A percentile compares a stretch with the other conserved stretches of the same genome.
phyloP scores from a whole-genome alignment of 2,329 filamentous ascomycete genomes.

The Calonectria pseudoturangicola region DNA sequence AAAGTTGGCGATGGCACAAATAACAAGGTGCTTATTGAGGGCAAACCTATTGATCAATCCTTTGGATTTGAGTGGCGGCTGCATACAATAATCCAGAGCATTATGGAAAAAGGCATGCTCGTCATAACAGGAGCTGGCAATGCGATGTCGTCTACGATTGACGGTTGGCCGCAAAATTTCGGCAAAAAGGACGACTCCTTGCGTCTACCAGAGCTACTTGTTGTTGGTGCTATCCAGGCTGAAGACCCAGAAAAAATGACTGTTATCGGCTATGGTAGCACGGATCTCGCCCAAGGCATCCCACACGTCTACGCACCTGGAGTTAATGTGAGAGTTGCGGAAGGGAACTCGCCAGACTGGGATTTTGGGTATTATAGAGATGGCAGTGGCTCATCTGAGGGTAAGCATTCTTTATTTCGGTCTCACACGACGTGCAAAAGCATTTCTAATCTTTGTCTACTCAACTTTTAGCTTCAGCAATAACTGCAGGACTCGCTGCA shows the following conservation, averaged over 20 bases:
- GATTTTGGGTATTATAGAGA: background rate
- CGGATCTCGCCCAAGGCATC: background rate
- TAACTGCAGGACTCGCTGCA: constrained; percentile 24
- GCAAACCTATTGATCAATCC: background rate
- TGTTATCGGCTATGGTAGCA: background rate
- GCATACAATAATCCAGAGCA: background rate
- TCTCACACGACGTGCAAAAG: background rate
- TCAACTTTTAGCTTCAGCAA: background rate
- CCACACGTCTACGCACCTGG: constrained; percentile 27
- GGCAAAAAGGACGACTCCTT: background rate
- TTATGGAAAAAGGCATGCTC: background rate
- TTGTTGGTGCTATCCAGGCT: background rate
- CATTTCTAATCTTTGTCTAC: no score
- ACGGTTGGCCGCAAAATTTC: constrained; percentile 17
- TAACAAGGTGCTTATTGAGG: no score
- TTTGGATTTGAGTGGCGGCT: background rate
- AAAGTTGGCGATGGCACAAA: background rate
- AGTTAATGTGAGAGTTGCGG: background rate
- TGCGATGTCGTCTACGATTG: background rate
- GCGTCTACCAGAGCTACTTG: constrained; percentile 3
- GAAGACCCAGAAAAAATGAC: background rate
- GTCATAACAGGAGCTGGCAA: constrained; percentile 14
- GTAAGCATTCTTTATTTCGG: background rate
- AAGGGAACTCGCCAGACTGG: constrained; percentile 12
- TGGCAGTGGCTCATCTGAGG: background rate